Conservation (phyloP, 176 grass and related monocot genomes). For the Raddia distichophylla region DNA sequence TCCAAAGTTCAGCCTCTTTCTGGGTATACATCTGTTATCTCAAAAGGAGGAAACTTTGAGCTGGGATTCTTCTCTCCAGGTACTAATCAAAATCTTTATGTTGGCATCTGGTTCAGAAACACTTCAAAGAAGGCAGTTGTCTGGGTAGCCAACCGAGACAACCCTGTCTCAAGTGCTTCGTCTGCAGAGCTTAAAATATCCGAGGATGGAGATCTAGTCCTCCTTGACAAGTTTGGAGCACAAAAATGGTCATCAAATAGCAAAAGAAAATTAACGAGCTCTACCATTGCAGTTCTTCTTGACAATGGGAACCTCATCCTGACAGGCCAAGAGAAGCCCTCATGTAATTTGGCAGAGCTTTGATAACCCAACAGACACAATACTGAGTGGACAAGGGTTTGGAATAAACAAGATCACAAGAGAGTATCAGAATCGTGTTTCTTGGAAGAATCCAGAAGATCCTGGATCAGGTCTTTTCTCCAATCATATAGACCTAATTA, state of each 20-base stretch:
- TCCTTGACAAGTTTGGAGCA: slow-evolving; percentile 20
- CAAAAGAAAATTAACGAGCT: not conserved
- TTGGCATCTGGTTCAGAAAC: slow-evolving; percentile 50
- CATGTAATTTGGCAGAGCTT: slow-evolving; percentile 49
- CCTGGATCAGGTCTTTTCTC: slow-evolving; percentile 34
- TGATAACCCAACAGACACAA: slow-evolving; percentile 43
- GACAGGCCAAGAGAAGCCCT: slow-evolving; percentile 16
- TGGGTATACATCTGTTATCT: slow-evolving; percentile 26
- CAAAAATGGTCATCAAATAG: slow-evolving; percentile 42
- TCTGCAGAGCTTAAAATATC: slow-evolving; percentile 35
- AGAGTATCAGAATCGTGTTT: slow-evolving; percentile 37
- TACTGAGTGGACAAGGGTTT: slow-evolving; percentile 29
- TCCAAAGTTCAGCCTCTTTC: slow-evolving; percentile 30
- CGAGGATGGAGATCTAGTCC: slow-evolving; percentile 31
- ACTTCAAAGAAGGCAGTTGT: slow-evolving; percentile 15
- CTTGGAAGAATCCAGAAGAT: slow-evolving; percentile 38
- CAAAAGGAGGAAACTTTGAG: slow-evolving; percentile 36
- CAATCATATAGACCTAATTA: slow-evolving; percentile 26
- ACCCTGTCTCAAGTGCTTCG: slow-evolving; percentile 26
- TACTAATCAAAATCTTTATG: slow-evolving; percentile 41
- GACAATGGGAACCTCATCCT: slow-evolving; percentile 42
- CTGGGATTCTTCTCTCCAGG: slow-evolving; percentile 47
- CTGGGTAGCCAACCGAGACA: slow-evolving; percentile 44
- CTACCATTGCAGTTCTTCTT: slow-evolving; percentile 32
- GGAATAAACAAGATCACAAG: slow-evolving; percentile 40